Evolutionary conservation across 1,139 yeast species (phyloP).

Genomic region (Kurtzmaniella quercitrusa): DNA sequence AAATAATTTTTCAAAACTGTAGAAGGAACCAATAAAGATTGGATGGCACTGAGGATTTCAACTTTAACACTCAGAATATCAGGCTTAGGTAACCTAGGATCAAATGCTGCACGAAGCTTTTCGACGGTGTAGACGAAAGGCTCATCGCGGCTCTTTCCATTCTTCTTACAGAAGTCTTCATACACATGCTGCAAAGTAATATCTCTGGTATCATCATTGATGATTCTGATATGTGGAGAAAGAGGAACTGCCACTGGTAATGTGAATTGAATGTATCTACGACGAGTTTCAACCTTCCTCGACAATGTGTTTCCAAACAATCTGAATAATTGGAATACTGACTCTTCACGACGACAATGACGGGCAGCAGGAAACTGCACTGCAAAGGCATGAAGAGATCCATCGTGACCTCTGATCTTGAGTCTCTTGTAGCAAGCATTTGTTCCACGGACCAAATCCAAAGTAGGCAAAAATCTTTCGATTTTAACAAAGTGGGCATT

Average conservation of each 20-base stretch:
- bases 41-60: slow-evolving; percentile 87
- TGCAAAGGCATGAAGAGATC: slow-evolving; percentile 86
- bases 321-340: slow-evolving; percentile 86
- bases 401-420: slow-evolving; percentile 91
- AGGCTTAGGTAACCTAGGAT: slow-evolving; percentile 88
- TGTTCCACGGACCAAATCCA: slow-evolving; percentile 86
- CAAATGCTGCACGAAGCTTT: slow-evolving; percentile 87
- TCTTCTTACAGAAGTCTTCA: slow-evolving; percentile 77
- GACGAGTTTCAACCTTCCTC: slow-evolving; percentile 81
- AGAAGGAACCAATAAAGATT: slow-evolving; percentile 80
- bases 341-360: slow-evolving; percentile 94
- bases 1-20: slow-evolving; percentile 72
- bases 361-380: slow-evolving; percentile 98
- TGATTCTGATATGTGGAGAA: slow-evolving; percentile 89
- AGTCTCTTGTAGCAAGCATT: slow-evolving; percentile 90
- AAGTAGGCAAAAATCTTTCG: slow-evolving; percentile 85
- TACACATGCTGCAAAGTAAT: slow-evolving; percentile 82
- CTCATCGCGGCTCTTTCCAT: slow-evolving; percentile 78
- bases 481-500: slow-evolving; percentile 88
- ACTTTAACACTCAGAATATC: slow-evolving; percentile 85
- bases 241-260: slow-evolving; percentile 91
- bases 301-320: slow-evolving; percentile 78
- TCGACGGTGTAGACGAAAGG: slow-evolving; percentile 85
- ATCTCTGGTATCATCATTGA: slow-evolving; percentile 77
- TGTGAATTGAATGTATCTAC: slow-evolving; percentile 80